These are phyloP conservation scores for Aureobasidium melanogenum DNA, from an alignment of 2,329 filamentous ascomycete genomes.

Conservation along the genomic window DNA sequence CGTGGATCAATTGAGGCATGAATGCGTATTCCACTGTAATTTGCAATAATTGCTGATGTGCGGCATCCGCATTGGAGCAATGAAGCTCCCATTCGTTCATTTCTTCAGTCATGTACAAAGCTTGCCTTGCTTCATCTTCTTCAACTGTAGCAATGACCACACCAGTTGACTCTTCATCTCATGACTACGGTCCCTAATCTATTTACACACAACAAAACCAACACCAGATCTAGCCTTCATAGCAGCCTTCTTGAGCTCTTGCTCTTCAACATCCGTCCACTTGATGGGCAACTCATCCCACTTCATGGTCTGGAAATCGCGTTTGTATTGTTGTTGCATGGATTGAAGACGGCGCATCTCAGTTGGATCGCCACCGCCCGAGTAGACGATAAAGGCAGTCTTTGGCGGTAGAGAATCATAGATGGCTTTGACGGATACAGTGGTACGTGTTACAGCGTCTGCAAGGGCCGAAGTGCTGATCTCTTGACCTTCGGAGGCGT, in stretches of 20 bases:
- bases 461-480: slow-evolving; percentile 27
- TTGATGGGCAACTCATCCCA: slow-evolving; percentile 55
- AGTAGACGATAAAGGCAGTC: slow-evolving; percentile 55
- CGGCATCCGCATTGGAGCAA: not conserved
- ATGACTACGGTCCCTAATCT: not conserved
- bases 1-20: no score
- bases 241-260: slow-evolving; percentile 48
- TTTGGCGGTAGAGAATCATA: slow-evolving; percentile 49
- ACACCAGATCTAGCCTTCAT: slow-evolving; percentile 49
- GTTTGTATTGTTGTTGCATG: slow-evolving; percentile 46
- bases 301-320: slow-evolving; percentile 51
- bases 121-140: not conserved
- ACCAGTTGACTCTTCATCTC: not conserved
- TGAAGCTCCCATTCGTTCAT: not conserved
- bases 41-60: no score
- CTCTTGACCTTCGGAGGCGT: not conserved
- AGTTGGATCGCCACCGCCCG: slow-evolving; percentile 54
- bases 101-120: not conserved
- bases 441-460: slow-evolving; percentile 40
- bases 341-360: slow-evolving; percentile 47
- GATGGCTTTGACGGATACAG: slow-evolving; percentile 42
- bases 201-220: slow-evolving; percentile 40
- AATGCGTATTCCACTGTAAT: no score
- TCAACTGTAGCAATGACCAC: not conserved
- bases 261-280: slow-evolving; percentile 57